These are phyloP conservation scores for Hevea brasiliensis DNA, from an alignment of 345 rosid species.

Conservation along the genomic window DNA sequence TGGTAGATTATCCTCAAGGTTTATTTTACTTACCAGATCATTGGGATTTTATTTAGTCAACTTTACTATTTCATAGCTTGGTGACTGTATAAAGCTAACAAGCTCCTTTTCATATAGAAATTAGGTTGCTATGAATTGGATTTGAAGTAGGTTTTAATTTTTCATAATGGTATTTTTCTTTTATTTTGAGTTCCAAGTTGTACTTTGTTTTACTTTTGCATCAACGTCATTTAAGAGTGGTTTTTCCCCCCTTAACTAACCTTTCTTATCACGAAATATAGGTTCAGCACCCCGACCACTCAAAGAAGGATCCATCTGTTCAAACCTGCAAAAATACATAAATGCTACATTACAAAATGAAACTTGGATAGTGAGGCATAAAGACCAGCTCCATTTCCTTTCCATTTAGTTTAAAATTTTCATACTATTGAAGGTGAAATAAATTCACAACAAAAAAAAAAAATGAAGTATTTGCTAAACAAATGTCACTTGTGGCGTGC, in stretches of 20 bases:
- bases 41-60: background rate
- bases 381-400: background rate
- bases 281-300: conserved; percentile 82
- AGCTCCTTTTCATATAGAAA: background rate
- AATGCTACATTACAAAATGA: background rate
- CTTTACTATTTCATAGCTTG: background rate
- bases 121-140: background rate
- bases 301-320: conserved; percentile 66
- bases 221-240: background rate
- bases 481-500: background rate
- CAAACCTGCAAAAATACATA: conserved; percentile 46
- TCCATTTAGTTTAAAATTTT: background rate
- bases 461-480: background rate
- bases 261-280: conserved; percentile 84
- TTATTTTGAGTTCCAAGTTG: background rate
- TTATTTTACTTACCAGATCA: background rate
- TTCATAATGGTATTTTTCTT: background rate
- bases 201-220: background rate
- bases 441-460: background rate
- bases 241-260: conserved; percentile 30
- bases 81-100: background rate
- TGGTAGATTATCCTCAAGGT: background rate
- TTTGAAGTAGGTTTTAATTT: background rate
- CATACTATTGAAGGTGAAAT: background rate
- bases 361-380: background rate